A percentile compares a stretch with the other conserved stretches of the same genome.
Evolutionary conservation across 2,329 filamentous ascomycete species (phyloP).

Genomic region (Fusarium brevicatenulatum): DNA sequence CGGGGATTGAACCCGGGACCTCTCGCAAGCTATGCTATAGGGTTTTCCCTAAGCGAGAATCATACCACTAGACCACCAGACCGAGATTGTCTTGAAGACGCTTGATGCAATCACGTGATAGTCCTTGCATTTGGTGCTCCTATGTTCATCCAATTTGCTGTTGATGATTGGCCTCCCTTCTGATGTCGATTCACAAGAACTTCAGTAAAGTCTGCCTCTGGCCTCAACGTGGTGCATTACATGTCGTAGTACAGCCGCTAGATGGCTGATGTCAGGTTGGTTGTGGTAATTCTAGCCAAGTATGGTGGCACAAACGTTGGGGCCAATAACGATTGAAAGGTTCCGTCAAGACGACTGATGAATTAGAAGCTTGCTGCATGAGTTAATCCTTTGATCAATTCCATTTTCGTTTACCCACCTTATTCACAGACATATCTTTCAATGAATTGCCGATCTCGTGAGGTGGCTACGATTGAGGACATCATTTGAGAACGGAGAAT

Average conservation of each 20-base stretch:
- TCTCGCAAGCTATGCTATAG: constrained; percentile 54
- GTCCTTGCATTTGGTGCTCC: accelerated
- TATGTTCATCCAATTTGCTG: not conserved
- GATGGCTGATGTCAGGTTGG: not conserved
- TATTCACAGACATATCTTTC: not conserved
- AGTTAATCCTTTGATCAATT: not conserved
- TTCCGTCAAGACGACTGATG: not conserved
- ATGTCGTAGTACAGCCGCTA: not conserved
- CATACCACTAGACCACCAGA: constrained; percentile 74
- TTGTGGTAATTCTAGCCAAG: not conserved
- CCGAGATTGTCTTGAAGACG: constrained; percentile 50
- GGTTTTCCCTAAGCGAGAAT: constrained; percentile 74
- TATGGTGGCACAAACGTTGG: not conserved
- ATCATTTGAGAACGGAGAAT: not conserved
- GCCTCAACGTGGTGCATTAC: not conserved
- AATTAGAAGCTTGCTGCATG: not conserved
- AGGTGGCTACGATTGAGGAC: not conserved
- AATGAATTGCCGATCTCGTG: not conserved
- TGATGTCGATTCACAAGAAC: not conserved
- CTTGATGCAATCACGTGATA: constrained; percentile 15
- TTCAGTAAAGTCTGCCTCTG: not conserved
- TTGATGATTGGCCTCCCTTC: accelerated
- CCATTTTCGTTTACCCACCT: not conserved
- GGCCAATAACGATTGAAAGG: not conserved
- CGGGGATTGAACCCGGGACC: constrained; percentile 60